Evolutionary conservation across 768 basidiomycete species (phyloP).

Genomic region (Xerocomellus amylosporus): DNA sequence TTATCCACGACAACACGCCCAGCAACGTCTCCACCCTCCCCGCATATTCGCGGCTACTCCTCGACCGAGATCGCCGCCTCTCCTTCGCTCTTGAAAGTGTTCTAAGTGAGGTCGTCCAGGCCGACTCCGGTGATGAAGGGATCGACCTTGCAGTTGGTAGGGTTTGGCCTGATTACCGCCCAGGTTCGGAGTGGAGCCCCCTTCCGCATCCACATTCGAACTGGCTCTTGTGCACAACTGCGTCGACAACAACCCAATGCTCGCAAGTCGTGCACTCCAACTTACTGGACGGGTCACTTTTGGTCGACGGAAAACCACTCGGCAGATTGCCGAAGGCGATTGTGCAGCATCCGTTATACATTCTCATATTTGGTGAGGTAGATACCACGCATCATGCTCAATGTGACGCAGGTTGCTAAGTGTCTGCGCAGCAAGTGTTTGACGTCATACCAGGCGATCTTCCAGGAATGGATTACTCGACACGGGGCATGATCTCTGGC

Average conservation of each 20-base stretch:
- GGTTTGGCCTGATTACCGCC: conserved; percentile 32
- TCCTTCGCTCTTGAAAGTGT: conserved; percentile 25
- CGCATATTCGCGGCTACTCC: conserved; percentile 19
- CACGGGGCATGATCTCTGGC: background rate
- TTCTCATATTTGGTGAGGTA: conserved; percentile 35
- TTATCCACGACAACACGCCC: conserved; percentile 32
- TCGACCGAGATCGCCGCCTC: conserved; percentile 33
- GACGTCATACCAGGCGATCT: background rate
- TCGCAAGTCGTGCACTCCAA: conserved; percentile 37
- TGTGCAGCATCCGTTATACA: background rate
- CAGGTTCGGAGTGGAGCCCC: conserved; percentile 23
- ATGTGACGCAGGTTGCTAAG: background rate
- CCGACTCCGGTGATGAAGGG: conserved; percentile 8
- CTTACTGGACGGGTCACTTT: conserved; percentile 38
- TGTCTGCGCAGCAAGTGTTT: background rate
- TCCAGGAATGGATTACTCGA: conserved; percentile 3
- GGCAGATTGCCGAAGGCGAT: conserved; percentile 38
- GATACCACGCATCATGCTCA: background rate
- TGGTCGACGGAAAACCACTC: conserved; percentile 41
- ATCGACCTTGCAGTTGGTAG: conserved; percentile 30
- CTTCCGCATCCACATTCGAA: conserved; percentile 14
- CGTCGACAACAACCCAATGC: background rate
- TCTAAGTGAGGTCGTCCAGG: conserved; percentile 12
- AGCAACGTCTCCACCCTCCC: background rate
- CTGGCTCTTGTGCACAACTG: conserved; percentile 10